Conservation (phyloP, 305 asterid species). For the Caryopteris hybrid region DNA sequence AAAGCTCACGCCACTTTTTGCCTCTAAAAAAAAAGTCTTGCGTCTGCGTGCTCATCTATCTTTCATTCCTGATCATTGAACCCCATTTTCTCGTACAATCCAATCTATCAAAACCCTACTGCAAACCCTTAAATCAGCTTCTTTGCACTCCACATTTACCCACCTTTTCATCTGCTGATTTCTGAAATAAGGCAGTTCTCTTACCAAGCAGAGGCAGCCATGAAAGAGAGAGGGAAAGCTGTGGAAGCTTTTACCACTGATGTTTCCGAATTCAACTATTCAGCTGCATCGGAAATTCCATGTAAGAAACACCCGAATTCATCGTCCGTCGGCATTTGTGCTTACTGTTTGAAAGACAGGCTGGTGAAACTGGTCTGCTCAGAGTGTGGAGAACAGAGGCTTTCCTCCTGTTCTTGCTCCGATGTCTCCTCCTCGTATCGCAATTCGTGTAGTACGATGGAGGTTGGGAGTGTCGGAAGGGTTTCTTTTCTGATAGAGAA, state of each 20-base stretch:
- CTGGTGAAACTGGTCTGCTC: conserved; percentile 69
- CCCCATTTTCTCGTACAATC: not conserved
- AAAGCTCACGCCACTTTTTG: conserved; percentile 52
- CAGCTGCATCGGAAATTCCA: conserved; percentile 52
- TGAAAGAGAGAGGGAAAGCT: conserved; percentile 74
- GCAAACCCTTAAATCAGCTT: not conserved
- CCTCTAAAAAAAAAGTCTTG: conserved; percentile 23
- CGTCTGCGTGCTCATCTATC: conserved; percentile 12
- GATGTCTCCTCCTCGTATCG: conserved; percentile 66
- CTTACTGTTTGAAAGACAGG: conserved; percentile 69
- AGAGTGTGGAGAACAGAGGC: conserved; percentile 91
- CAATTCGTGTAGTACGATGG: conserved; percentile 57
- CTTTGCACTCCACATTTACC: not conserved
- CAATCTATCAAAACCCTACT: not conserved
- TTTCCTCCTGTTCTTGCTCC: conserved; percentile 89
- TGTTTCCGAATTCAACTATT: conserved; percentile 43
- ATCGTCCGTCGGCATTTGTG: conserved; percentile 66
- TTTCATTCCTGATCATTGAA: not conserved
- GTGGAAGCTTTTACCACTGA: conserved; percentile 20
- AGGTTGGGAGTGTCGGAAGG: conserved; percentile 86
- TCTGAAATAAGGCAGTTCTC: too few relatives aligned
- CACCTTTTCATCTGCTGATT: too few relatives aligned
- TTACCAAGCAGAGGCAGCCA: too few relatives aligned
- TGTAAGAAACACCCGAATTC: conserved; percentile 78
- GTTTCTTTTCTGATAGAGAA: conserved; percentile 77